These are phyloP conservation scores for Areca catechu DNA, from an alignment of 176 grass and related monocot genomes.

Conservation along the genomic window DNA sequence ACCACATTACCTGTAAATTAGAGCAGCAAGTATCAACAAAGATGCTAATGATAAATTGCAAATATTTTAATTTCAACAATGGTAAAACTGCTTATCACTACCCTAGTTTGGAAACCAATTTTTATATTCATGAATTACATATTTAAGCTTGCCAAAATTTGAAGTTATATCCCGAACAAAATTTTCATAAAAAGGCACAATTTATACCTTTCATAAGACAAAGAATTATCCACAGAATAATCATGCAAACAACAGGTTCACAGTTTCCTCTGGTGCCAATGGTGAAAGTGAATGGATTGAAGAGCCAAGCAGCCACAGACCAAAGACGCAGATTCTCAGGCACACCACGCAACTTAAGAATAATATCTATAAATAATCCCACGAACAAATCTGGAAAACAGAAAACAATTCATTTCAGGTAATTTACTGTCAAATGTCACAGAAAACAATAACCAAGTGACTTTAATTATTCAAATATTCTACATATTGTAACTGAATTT, in stretches of 20 bases:
- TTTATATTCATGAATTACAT: too few relatives aligned
- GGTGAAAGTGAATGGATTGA: constrained; percentile 91
- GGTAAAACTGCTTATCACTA: too few relatives aligned
- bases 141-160: too few relatives aligned
- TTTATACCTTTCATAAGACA: constrained; percentile 96
- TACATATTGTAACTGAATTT: too few relatives aligned
- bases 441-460: too few relatives aligned
- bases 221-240: constrained; percentile 81
- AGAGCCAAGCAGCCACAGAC: constrained; percentile 66
- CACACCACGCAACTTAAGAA: constrained; percentile 53
- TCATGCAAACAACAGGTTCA: constrained; percentile 69
- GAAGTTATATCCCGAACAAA: too few relatives aligned
- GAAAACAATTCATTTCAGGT: background rate
- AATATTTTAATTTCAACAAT: too few relatives aligned
- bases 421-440: too few relatives aligned
- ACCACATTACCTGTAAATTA: constrained; percentile 57
- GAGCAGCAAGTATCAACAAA: constrained; percentile 2
- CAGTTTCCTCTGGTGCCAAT: constrained; percentile 96
- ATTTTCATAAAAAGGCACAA: constrained; percentile 27
- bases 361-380: constrained; percentile 53
- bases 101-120: too few relatives aligned
- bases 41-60: too few relatives aligned
- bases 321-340: constrained; percentile 51
- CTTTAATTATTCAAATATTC: too few relatives aligned
- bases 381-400: constrained; percentile 73